phyloP scores from a whole-genome alignment of 345 rosid genomes.

The Citrus mangshanensis region DNA sequence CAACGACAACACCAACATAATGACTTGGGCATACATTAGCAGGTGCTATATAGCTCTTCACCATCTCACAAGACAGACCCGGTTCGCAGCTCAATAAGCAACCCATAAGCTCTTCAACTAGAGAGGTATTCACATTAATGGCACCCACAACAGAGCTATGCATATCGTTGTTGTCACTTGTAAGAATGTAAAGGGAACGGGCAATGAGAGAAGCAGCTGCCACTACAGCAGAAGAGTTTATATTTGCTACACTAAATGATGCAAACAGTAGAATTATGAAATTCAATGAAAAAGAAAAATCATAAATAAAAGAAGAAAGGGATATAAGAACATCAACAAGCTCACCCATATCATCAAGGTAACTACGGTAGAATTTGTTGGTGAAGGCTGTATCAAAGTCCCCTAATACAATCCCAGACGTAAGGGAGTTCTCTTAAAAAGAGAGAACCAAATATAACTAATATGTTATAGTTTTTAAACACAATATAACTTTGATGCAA shows the following conservation, averaged over 20 bases:
- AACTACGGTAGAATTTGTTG: constrained; percentile 82
- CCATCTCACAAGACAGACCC: constrained; percentile 81
- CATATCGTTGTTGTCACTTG: constrained; percentile 45
- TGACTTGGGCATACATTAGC: constrained; percentile 67
- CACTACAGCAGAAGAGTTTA: constrained; percentile 75
- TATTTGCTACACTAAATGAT: constrained; percentile 63
- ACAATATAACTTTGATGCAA: not conserved
- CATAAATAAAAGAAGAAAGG: not conserved
- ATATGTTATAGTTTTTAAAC: constrained; percentile 1
- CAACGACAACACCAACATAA: constrained; percentile 80
- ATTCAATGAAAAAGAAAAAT: not conserved
- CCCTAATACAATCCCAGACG: constrained; percentile 78
- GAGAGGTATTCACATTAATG: constrained; percentile 67
- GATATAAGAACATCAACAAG: constrained; percentile 8
- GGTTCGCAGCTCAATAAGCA: constrained; percentile 83
- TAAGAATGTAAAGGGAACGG: constrained; percentile 79
- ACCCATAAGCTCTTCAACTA: constrained; percentile 77
- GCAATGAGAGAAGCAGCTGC: constrained; percentile 91
- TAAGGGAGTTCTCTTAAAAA: constrained; percentile 52
- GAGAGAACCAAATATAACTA: constrained; percentile 11
- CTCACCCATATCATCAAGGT: constrained; percentile 86
- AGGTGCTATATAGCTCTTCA: constrained; percentile 64
- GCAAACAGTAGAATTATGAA: not conserved
- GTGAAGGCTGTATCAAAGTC: constrained; percentile 77
- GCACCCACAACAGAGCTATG: constrained; percentile 50